Base-by-base conservation (phyloP, 2,329 filamentous ascomycete genomes). In the Colletotrichum cereale region DNA sequence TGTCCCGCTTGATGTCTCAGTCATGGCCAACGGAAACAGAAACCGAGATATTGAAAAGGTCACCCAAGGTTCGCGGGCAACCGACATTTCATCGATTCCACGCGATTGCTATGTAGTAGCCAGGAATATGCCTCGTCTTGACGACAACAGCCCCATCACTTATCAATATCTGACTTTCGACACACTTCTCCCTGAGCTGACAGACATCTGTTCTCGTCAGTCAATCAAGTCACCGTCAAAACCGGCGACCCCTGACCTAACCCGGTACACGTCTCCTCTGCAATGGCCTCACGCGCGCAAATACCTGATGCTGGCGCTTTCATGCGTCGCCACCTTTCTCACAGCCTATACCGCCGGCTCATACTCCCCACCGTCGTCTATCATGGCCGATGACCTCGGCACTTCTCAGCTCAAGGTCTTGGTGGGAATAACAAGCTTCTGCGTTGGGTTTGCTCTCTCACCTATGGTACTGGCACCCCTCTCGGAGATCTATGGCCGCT, bases 381-480 rank as follows among this genome's bases (percentile, higher is more conserved):
- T 93, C 64, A 90, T 97, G 85, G 87, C 86, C 1, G 79, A 83
- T 2, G 88, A 93, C 77, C 93, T 93, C 82, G 80, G 87, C 4
- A 85, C 93, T 0, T 91, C 90, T 48, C 83, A 85, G 12, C 85
- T 92, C n/a, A 90, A 90, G 1, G 87, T 91, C n/a, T 84, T 92
- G 6, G 84, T 90, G 1, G 94, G 94, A 42, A 93, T 97, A 72
- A 97, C 95, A 0, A 88, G 90, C 0, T 98, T 96, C 80, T 96
- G 93, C 56, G 77, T 87, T 42, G 95, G 95, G 4, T 97, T 97
- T 75, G 94, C 88, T 0, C 80, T 95, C 31, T 92, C 93, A 0
- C 95, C 95, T 0, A 97, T 98, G 95, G 86, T 94, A 0, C 87
- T 97, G 0, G 95, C 95, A 0, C 95, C 95, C 0, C 92, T 97